phyloP scores from a whole-genome alignment of 2,329 filamentous ascomycete genomes.

The Pseudogymnoascus verrucosus region DNA sequence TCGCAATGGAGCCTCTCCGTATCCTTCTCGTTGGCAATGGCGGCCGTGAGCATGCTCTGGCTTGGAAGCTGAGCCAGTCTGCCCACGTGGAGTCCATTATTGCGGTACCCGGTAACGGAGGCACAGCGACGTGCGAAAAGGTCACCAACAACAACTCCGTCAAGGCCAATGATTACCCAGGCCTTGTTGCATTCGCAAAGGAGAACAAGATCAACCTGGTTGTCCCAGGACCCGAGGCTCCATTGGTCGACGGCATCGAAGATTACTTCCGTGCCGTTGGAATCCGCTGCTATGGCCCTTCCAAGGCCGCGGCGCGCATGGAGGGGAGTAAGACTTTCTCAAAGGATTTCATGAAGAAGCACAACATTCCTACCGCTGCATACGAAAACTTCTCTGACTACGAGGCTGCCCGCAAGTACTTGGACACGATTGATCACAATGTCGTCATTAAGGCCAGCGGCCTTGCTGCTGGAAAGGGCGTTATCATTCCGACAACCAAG shows the following conservation, averaged over 20 bases:
- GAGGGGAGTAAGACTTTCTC: constrained; percentile 96
- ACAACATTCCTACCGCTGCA: constrained; percentile 81
- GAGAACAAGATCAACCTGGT: constrained; percentile 69
- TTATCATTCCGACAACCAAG: constrained; percentile 62
- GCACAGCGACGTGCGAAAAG: constrained; percentile 61
- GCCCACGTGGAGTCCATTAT: constrained; percentile 66
- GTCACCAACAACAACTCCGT: constrained; percentile 62
- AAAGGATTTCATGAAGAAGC: constrained; percentile 94
- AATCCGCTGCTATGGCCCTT: constrained; percentile 80
- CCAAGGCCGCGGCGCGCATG: constrained; percentile 74
- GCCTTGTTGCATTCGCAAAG: constrained; percentile 65
- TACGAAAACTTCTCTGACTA: constrained; percentile 85
- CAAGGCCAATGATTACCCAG: constrained; percentile 65
- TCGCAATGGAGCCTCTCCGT: constrained; percentile 37
- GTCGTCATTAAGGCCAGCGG: constrained; percentile 93
- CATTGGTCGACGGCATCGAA: constrained; percentile 78
- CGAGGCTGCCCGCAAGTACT: constrained; percentile 62
- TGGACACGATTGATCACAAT: constrained; percentile 61
- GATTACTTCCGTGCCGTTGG: constrained; percentile 66
- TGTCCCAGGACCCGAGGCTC: constrained; percentile 81
- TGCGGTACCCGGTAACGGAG: constrained; percentile 70
- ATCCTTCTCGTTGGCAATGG: constrained; percentile 86
- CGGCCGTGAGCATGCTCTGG: constrained; percentile 83
- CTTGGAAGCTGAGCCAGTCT: constrained; percentile 85
- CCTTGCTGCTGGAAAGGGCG: constrained; percentile 88